phyloP scores from a whole-genome alignment of 2,329 filamentous ascomycete species.

The Penicillium nordicum region DNA sequence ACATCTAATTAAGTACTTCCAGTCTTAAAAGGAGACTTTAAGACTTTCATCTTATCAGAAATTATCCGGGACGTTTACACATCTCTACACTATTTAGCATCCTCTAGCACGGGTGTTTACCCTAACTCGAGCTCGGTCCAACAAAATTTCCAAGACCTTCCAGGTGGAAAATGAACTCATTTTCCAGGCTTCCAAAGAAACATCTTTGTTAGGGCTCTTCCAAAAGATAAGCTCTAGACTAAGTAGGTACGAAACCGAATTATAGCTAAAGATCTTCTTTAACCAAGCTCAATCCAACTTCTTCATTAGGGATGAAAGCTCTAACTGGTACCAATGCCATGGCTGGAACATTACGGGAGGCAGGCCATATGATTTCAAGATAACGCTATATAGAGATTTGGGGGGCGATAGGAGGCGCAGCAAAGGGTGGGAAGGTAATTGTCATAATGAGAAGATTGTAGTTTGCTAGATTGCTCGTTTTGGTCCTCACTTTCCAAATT shows the following conservation, averaged over 20 bases:
- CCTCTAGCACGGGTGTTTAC: not conserved
- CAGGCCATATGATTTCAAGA: not conserved
- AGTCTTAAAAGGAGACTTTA: not conserved
- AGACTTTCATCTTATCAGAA: not conserved
- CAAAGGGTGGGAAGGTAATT: constrained; percentile 1
- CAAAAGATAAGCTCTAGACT: constrained; percentile 1
- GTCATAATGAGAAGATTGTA: not conserved
- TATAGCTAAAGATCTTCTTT: not conserved
- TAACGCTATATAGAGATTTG: not conserved
- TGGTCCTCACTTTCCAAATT: not conserved
- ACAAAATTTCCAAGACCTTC: not conserved
- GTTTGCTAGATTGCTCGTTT: not conserved
- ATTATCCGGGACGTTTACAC: not conserved
- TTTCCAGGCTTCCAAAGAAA: not conserved
- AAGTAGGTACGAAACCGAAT: constrained; percentile 1
- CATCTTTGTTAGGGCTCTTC: not conserved
- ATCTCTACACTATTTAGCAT: not conserved
- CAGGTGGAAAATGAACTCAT: not conserved
- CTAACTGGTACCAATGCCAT: constrained; percentile 5
- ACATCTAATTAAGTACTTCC: no score
- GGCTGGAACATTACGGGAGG: not conserved
- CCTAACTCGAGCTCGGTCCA: not conserved
- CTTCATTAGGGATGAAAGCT: not conserved
- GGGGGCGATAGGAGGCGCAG: not conserved
- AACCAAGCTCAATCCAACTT: not conserved